phyloP scores from a whole-genome alignment of 2,329 filamentous ascomycete genomes.

The Cercospora zeae-maydis region DNA sequence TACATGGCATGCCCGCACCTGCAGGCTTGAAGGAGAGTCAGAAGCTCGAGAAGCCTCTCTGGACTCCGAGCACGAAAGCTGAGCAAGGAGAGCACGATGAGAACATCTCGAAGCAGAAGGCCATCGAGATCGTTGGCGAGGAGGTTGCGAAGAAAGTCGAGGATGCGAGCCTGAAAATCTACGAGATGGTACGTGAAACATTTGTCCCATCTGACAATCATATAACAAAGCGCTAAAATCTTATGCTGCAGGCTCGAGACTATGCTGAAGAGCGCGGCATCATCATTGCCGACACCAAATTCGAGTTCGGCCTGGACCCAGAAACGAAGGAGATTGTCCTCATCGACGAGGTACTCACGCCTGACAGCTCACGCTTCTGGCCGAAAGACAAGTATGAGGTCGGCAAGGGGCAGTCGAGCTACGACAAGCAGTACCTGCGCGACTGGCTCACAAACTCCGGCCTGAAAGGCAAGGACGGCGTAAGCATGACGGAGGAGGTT shows the following conservation, averaged over 20 bases:
- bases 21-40: constrained; percentile 67
- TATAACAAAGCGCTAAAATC: background rate
- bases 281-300: constrained; percentile 74
- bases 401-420: constrained; percentile 74
- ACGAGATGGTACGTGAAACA: constrained; percentile 48
- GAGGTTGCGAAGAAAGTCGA: constrained; percentile 63
- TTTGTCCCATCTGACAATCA: background rate
- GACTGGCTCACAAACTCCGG: constrained; percentile 75
- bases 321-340: constrained; percentile 65
- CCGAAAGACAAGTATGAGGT: constrained; percentile 66
- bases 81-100: constrained; percentile 74
- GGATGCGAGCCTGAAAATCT: constrained; percentile 61
- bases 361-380: constrained; percentile 78
- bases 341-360: constrained; percentile 82
- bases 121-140: constrained; percentile 60
- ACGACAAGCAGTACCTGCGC: constrained; percentile 72
- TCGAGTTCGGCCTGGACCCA: constrained; percentile 66
- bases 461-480: constrained; percentile 70
- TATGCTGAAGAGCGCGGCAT: constrained; percentile 66
- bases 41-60: constrained; percentile 65
- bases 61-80: constrained; percentile 83
- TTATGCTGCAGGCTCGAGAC: constrained; percentile 49
- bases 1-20: constrained; percentile 71
- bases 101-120: constrained; percentile 72
- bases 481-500: constrained; percentile 69